A percentile compares a stretch with the other conserved stretches of the same genome.
These are phyloP conservation scores for Syncephalastrum contaminatum DNA, from an alignment of 371 early-diverging fungal species.

Conservation along the genomic window DNA sequence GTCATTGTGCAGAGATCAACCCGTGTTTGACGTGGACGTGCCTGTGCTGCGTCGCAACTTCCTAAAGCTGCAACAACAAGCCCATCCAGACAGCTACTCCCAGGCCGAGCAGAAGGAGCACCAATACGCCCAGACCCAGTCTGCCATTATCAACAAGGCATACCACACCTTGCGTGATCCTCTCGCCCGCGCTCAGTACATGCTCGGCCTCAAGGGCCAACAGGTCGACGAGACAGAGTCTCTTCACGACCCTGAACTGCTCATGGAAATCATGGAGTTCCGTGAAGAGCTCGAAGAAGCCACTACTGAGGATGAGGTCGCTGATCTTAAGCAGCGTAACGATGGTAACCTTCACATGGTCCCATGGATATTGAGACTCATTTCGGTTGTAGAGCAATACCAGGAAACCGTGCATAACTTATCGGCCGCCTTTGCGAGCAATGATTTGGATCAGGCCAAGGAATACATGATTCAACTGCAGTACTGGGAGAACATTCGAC, in stretches of 20 bases:
- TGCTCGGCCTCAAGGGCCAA: conserved; percentile 62
- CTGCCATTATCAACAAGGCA: conserved; percentile 84
- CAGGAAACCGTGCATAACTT: conserved; percentile 38
- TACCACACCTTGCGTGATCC: conserved; percentile 80
- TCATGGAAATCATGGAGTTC: conserved; percentile 77
- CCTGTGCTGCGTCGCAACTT: conserved; percentile 64
- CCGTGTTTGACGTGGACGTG: conserved; percentile 69
- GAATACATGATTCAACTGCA: conserved; percentile 61
- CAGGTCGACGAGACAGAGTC: conserved; percentile 70
- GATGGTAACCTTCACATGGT: conserved; percentile 13
- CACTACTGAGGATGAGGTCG: conserved; percentile 15
- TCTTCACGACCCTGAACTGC: conserved; percentile 65
- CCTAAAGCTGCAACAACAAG: conserved; percentile 74
- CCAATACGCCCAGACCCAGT: conserved; percentile 74
- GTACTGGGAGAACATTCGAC: conserved; percentile 67
- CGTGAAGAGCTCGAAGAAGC: conserved; percentile 55
- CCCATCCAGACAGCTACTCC: conserved; percentile 87
- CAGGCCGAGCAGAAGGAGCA: conserved; percentile 71
- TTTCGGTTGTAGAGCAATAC: conserved; percentile 34
- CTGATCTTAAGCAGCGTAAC: conserved; percentile 17
- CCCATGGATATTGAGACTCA: too few species aligned
- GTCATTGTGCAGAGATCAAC: conserved; percentile 32
- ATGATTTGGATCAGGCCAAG: conserved; percentile 58
- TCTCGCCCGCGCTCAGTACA: conserved; percentile 76
- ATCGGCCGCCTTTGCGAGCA: conserved; percentile 47